A percentile compares a stretch with the other conserved stretches of the same genome.
phyloP scores from a whole-genome alignment of 2,329 filamentous ascomycete species.

The Sporothrix humicola region DNA sequence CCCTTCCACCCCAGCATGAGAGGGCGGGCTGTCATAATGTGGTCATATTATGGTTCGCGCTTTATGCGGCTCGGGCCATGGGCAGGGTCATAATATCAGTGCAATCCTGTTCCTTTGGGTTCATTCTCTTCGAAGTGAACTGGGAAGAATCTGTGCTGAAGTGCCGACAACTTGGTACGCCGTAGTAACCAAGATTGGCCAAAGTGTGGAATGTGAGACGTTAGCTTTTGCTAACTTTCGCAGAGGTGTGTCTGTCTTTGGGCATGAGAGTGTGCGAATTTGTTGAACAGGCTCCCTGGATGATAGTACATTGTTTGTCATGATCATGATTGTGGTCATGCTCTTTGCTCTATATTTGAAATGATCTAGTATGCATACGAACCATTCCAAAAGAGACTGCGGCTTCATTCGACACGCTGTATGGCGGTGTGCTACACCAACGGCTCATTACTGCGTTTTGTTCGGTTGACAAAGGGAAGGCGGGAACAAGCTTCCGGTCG shows the following conservation, averaged over 20 bases:
- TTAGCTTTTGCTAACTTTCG: neutral
- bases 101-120: neutral
- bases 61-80: slow-evolving; percentile 20
- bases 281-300: neutral
- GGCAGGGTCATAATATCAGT: neutral
- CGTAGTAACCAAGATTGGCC: neutral
- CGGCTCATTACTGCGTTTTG: neutral
- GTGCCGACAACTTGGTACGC: neutral
- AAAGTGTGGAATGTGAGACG: neutral
- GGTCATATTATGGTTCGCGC: neutral
- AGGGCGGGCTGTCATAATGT: neutral
- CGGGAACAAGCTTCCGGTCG: no score
- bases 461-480: no score
- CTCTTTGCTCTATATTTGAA: no score
- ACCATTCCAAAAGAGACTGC: neutral
- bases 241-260: neutral
- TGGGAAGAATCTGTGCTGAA: neutral
- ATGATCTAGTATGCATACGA: neutral
- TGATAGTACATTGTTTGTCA: neutral
- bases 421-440: neutral
- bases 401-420: neutral
- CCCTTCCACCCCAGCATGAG: neutral
- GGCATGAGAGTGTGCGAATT: no score
- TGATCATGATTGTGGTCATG: no score
- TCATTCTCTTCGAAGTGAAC: neutral